These are phyloP conservation scores for Nadsonia starkeyi-henricii DNA, from an alignment of 1,139 yeast genomes.

Conservation along the genomic window DNA sequence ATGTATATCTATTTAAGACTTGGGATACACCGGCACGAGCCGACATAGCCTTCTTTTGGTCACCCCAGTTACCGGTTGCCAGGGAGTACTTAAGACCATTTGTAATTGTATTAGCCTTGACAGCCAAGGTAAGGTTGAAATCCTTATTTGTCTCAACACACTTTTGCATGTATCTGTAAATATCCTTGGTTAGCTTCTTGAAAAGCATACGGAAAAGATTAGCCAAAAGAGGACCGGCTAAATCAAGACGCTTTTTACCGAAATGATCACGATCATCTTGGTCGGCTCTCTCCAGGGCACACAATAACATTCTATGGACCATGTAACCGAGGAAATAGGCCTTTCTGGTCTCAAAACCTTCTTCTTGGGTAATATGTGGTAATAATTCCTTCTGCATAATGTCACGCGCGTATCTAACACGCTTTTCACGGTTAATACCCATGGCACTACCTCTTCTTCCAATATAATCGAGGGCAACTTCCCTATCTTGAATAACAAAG, in stretches of 20 bases:
- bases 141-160: slow-evolving; percentile 97
- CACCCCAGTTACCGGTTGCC: slow-evolving; percentile 99
- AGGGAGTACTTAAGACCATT: slow-evolving; percentile 94
- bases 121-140: slow-evolving; percentile 90
- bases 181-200: slow-evolving; percentile 87
- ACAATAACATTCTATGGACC: slow-evolving; percentile 85
- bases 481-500: slow-evolving; percentile 93
- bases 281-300: slow-evolving; percentile 94
- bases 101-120: slow-evolving; percentile 91
- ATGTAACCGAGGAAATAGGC: slow-evolving; percentile 96
- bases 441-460: slow-evolving; percentile 94
- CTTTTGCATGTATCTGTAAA: slow-evolving; percentile 95
- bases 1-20: slow-evolving; percentile 93
- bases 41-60: slow-evolving; percentile 97
- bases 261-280: slow-evolving; percentile 99
- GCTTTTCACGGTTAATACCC: slow-evolving; percentile 93
- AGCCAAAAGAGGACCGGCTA: slow-evolving; percentile 95
- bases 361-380: slow-evolving; percentile 95
- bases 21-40: slow-evolving; percentile 99
- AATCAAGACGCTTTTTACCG: slow-evolving; percentile 94
- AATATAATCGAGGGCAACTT: slow-evolving; percentile 92
- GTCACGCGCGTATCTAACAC: slow-evolving; percentile 95
- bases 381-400: slow-evolving; percentile 88
- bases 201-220: slow-evolving; percentile 87
- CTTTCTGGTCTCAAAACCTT: slow-evolving; percentile 92